Evolutionary conservation across 2,329 filamentous ascomycete genomes (phyloP).

Genomic region (Lasiodiplodia hormozganensis): DNA sequence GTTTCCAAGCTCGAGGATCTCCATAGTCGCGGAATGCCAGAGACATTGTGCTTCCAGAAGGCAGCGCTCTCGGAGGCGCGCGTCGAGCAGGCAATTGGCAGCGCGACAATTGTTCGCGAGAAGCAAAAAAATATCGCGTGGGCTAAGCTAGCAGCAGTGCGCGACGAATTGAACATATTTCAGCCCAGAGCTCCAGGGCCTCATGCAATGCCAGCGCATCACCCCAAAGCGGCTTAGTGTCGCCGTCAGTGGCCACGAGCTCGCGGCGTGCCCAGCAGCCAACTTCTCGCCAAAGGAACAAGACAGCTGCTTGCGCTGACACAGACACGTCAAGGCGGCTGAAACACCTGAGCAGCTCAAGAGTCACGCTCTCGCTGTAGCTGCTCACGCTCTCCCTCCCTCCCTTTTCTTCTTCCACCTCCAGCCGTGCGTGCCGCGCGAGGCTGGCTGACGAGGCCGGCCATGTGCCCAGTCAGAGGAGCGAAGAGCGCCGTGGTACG

Average conservation of each 20-base stretch:
- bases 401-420: background rate
- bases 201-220: slow-evolving; percentile 28
- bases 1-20: slow-evolving; percentile 25
- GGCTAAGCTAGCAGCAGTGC: slow-evolving; percentile 18
- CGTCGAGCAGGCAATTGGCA: slow-evolving; percentile 20
- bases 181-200: slow-evolving; percentile 26
- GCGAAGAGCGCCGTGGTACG: slow-evolving; percentile 8
- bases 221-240: slow-evolving; percentile 15
- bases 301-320: slow-evolving; percentile 21
- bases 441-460: background rate
- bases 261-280: slow-evolving; percentile 9
- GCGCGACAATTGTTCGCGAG: slow-evolving; percentile 19
- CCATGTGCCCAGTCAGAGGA: background rate
- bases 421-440: background rate
- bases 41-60: slow-evolving; percentile 11
- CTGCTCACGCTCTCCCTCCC: background rate
- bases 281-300: background rate
- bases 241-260: slow-evolving; percentile 17
- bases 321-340: slow-evolving; percentile 24
- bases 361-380: slow-evolving; percentile 11
- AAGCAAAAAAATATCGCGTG: slow-evolving; percentile 21
- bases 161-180: slow-evolving; percentile 28
- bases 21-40: slow-evolving; percentile 27
- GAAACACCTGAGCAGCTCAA: background rate
- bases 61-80: background rate